Evolutionary conservation across 2,329 filamentous ascomycete species (phyloP).

Genomic region (Pseudocercospora crystallina): DNA sequence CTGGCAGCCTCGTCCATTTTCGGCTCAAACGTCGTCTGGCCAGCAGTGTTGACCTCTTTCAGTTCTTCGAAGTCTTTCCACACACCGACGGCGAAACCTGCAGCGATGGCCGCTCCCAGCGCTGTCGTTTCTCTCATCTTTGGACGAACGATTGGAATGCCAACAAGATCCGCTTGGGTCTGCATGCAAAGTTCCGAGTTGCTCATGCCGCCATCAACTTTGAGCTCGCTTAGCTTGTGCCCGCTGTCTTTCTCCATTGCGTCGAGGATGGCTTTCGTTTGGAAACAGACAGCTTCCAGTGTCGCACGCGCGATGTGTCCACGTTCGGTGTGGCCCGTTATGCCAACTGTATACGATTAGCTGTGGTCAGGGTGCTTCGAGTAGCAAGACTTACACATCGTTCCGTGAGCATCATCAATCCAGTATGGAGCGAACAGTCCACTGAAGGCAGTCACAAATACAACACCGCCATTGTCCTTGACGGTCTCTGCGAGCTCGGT

Average conservation of each 20-base stretch:
- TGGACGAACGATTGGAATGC: slow-evolving; percentile 79
- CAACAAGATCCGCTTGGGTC: slow-evolving; percentile 82
- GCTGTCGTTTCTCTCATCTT: slow-evolving; percentile 89
- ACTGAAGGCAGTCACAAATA: slow-evolving; percentile 86
- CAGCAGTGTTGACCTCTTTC: slow-evolving; percentile 68
- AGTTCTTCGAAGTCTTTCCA: slow-evolving; percentile 77
- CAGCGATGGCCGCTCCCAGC: slow-evolving; percentile 83
- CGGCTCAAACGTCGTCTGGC: slow-evolving; percentile 69
- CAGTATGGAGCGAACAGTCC: slow-evolving; percentile 91
- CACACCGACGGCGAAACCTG: slow-evolving; percentile 75
- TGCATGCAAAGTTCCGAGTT: slow-evolving; percentile 90
- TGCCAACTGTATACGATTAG: slow-evolving; percentile 21
- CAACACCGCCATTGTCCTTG: slow-evolving; percentile 76
- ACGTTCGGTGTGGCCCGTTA: slow-evolving; percentile 69
- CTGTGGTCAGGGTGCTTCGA: too few species aligned
- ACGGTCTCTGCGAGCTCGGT: slow-evolving; percentile 64
- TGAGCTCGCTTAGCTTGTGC: slow-evolving; percentile 70
- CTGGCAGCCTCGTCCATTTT: slow-evolving; percentile 57
- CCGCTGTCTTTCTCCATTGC: slow-evolving; percentile 87
- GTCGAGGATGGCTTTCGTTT: slow-evolving; percentile 89
- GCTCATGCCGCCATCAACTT: slow-evolving; percentile 86
- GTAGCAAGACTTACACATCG: slow-evolving; percentile 53
- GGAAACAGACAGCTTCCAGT: slow-evolving; percentile 86
- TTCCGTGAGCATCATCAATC: slow-evolving; percentile 90
- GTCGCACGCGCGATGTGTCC: slow-evolving; percentile 90